A percentile compares a stretch with the other conserved stretches of the same genome.
Evolutionary conservation across 2,329 filamentous ascomycete species (phyloP).

Genomic region (Penicillium janthinellum): DNA sequence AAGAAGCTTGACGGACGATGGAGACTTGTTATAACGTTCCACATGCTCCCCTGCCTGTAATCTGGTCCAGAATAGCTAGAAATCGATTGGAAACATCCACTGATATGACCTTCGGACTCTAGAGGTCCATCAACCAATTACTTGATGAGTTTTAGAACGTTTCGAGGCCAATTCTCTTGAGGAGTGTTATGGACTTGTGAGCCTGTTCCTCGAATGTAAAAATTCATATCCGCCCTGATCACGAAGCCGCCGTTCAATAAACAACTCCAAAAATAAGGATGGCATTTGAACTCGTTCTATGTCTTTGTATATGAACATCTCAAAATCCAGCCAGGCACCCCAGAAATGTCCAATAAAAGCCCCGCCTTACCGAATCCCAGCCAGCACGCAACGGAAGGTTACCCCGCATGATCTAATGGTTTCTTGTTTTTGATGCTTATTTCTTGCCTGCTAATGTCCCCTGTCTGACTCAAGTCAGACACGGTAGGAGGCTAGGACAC

Average conservation of each 20-base stretch:
- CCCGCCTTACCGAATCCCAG: not conserved
- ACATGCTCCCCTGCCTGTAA: not conserved
- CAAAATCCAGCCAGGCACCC: not conserved
- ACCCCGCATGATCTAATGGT: conserved; percentile 3
- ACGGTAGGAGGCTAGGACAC: not conserved
- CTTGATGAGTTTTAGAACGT: too few species aligned
- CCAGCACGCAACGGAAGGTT: not conserved
- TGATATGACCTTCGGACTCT: too few species aligned
- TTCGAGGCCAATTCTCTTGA: too few species aligned
- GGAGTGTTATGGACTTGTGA: too few species aligned
- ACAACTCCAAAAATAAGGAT: not conserved
- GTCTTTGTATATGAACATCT: not conserved
- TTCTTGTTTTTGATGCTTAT: not conserved
- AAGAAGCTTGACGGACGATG: not conserved
- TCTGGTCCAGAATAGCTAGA: not conserved
- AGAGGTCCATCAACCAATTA: too few species aligned
- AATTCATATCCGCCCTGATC: not conserved
- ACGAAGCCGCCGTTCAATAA: not conserved
- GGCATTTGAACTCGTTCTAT: not conserved
- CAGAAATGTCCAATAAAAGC: not conserved
- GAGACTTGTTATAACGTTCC: not conserved
- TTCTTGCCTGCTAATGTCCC: not conserved
- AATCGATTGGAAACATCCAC: too few species aligned
- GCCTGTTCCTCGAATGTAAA: not conserved
- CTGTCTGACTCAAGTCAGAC: not conserved